These are phyloP conservation scores for Tetracentron sinense DNA, from an alignment of 164 flowering plant species.

Conservation along the genomic window DNA sequence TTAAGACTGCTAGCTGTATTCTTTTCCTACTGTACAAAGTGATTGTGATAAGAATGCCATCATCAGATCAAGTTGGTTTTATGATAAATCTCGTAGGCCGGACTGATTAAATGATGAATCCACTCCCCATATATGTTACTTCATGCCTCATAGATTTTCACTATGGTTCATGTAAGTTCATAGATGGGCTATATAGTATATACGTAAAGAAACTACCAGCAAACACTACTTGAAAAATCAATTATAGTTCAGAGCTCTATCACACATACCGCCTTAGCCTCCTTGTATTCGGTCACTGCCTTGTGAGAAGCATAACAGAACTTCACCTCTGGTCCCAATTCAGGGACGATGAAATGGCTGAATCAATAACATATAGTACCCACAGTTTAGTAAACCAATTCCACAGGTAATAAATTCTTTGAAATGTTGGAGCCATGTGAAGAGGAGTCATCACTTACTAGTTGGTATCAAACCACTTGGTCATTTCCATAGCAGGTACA, in stretches of 20 bases:
- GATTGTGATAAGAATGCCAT: no score
- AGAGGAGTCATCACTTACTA: slow-evolving; percentile 44
- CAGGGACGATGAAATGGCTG: slow-evolving; percentile 66
- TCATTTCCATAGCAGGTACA: slow-evolving; percentile 86
- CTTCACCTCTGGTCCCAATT: slow-evolving; percentile 46
- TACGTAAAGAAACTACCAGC: not conserved
- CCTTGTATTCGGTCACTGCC: slow-evolving; percentile 54
- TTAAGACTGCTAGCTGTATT: no score
- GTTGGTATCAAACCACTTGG: slow-evolving; percentile 90
- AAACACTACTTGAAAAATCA: not conserved
- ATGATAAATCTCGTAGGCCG: no score
- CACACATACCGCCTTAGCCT: slow-evolving; percentile 51
- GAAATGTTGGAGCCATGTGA: no score
- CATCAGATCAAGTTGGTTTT: no score
- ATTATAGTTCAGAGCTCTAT: not conserved
- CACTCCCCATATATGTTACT: no score
- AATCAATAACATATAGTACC: slow-evolving; percentile 1
- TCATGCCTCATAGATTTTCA: no score
- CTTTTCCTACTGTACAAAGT: no score
- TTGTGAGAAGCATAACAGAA: slow-evolving; percentile 59
- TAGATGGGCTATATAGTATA: not conserved
- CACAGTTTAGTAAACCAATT: not conserved
- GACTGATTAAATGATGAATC: no score
- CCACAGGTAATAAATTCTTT: not conserved
- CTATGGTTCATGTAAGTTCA: no score